Percentiles rank a stretch among this genome's conserved stretches.
These are phyloP conservation scores for Phytophthora boehmeriae DNA, from an alignment of 352 stramenopile genomes.

Conservation along the genomic window DNA sequence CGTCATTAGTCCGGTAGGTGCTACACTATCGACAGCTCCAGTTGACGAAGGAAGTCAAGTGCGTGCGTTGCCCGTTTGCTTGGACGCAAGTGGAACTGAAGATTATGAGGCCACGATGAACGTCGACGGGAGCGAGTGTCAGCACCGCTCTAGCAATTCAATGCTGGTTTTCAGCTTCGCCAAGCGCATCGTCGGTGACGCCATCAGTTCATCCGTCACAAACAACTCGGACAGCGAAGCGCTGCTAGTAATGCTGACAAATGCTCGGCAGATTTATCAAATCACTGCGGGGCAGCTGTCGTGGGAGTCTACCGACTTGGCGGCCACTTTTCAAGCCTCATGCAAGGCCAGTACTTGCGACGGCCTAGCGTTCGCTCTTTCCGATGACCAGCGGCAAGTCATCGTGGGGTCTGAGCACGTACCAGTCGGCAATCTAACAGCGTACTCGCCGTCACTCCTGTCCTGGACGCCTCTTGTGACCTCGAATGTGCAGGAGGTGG, in stretches of 20 bases:
- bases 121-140: constrained; percentile 25
- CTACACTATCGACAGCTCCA: constrained; percentile 29
- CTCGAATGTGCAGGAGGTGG: constrained; percentile 59
- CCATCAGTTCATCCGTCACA: constrained; percentile 34
- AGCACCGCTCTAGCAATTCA: constrained; percentile 33
- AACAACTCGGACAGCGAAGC: constrained; percentile 12
- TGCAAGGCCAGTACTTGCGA: constrained; percentile 36
- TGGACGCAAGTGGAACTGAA: constrained; percentile 35
- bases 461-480: constrained; percentile 45
- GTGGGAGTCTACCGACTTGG: constrained; percentile 44
- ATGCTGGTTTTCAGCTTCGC: constrained; percentile 66
- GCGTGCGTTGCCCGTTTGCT: constrained; percentile 46
- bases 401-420: constrained; percentile 39
- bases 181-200: constrained; percentile 50
- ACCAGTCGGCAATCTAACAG: constrained; percentile 33
- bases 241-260: constrained; percentile 40
- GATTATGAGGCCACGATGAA: constrained; percentile 43
- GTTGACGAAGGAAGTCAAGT: constrained; percentile 56
- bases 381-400: constrained; percentile 19
- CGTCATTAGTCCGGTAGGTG: constrained; percentile 45
- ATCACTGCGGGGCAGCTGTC: constrained; percentile 51
- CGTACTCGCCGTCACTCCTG: constrained; percentile 34
- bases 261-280: constrained; percentile 50
- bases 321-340: constrained; percentile 33
- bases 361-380: constrained; percentile 35